Percentiles rank a stretch among this genome's conserved stretches.
Conservation (phyloP, 768 basidiomycete genomes). For the Termitomyces eurrhizus region DNA sequence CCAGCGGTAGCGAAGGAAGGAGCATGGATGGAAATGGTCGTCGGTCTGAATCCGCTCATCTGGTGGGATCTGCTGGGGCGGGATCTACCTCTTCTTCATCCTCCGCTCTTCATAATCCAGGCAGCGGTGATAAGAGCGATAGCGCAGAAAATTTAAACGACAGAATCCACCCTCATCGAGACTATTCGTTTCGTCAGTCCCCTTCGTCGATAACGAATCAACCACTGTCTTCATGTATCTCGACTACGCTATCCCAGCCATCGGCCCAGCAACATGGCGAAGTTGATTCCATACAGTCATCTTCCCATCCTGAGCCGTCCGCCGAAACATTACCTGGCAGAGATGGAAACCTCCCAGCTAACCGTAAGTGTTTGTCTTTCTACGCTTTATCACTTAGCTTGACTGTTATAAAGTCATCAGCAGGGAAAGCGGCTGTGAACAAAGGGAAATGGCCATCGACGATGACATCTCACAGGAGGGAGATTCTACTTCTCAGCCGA, state of each 20-base stretch:
- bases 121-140: background rate
- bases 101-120: background rate
- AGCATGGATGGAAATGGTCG: background rate
- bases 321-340: background rate
- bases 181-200: background rate
- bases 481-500: background rate
- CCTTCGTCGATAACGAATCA: background rate
- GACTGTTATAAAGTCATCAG: background rate
- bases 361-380: background rate
- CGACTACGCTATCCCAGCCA: background rate
- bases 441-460: background rate
- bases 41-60: background rate
- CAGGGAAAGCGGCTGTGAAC: background rate
- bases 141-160: too few species aligned
- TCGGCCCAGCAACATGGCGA: background rate
- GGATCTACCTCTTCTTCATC: background rate
- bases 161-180: background rate
- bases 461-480: background rate
- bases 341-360: background rate
- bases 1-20: background rate
- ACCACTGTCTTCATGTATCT: background rate
- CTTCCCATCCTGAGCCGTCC: background rate
- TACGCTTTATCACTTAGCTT: background rate
- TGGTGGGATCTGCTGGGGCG: background rate
- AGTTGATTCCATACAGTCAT: background rate